phyloP scores from a whole-genome alignment of 306 rosid species.

The Trifolium repens region DNA sequence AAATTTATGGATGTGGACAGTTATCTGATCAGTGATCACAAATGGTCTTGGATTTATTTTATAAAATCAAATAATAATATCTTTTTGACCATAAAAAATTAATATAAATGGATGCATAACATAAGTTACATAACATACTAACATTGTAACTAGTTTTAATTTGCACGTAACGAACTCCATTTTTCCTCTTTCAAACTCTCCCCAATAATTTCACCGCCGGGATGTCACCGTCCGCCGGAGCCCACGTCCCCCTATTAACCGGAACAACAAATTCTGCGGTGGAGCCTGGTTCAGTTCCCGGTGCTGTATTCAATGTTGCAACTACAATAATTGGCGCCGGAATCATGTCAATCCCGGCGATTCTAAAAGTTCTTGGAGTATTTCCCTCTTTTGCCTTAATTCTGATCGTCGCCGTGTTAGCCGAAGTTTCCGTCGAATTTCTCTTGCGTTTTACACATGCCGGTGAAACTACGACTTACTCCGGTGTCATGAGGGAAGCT shows the following conservation, averaged over 20 bases:
- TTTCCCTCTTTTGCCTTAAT: constrained; percentile 66
- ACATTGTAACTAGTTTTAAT: no score
- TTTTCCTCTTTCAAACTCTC: not conserved
- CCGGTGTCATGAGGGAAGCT: constrained; percentile 88
- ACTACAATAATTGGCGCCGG: constrained; percentile 89
- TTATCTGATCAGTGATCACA: no score
- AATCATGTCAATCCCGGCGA: constrained; percentile 92
- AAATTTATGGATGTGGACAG: not conserved
- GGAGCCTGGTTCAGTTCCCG: constrained; percentile 54
- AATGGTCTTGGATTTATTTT: no score
- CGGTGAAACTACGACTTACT: constrained; percentile 71
- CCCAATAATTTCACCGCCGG: not conserved
- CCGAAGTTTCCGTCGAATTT: constrained; percentile 75
- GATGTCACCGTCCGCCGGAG: constrained; percentile 68
- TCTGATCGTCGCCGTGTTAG: constrained; percentile 62
- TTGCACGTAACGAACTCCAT: not conserved
- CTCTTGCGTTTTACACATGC: constrained; percentile 79
- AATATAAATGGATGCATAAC: no score
- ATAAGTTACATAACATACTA: no score
- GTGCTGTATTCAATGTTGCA: constrained; percentile 87
- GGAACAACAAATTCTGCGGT: not conserved
- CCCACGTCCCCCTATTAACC: constrained; percentile 57
- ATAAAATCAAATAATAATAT: no score
- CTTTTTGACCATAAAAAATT: no score
- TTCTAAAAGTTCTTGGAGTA: constrained; percentile 80